These are phyloP conservation scores for Isoetes taiwanensis DNA, from an alignment of 75 land plant genomes.

Conservation along the genomic window DNA sequence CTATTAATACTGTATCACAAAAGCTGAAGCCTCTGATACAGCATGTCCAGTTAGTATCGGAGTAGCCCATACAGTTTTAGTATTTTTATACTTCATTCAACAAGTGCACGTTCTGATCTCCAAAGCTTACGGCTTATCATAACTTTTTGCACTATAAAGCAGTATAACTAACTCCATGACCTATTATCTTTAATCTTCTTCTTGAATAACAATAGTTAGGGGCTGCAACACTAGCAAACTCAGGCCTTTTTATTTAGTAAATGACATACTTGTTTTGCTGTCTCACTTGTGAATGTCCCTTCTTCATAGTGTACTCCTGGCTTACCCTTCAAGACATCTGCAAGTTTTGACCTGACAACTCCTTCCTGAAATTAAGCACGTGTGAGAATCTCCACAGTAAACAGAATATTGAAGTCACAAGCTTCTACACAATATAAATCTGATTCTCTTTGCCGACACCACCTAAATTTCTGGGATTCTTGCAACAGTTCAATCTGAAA, in stretches of 20 bases:
- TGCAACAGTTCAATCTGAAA: too few species aligned
- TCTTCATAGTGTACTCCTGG: slow-evolving; percentile 49
- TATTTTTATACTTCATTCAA: not conserved
- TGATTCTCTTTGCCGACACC: too few species aligned
- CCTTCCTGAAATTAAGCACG: slow-evolving; percentile 68
- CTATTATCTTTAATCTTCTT: not conserved
- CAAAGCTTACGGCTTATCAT: not conserved
- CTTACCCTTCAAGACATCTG: slow-evolving; percentile 35
- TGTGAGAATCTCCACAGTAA: not conserved
- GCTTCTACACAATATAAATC: not conserved
- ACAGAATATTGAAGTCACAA: not conserved
- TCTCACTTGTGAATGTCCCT: slow-evolving; percentile 39
- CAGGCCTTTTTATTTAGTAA: slow-evolving; percentile 13
- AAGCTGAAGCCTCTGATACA: too few species aligned
- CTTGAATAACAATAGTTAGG: not conserved
- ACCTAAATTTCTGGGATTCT: too few species aligned
- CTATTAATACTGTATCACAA: too few species aligned
- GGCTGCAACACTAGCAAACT: too few species aligned
- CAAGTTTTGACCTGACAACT: slow-evolving; percentile 49
- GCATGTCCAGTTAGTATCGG: too few species aligned
- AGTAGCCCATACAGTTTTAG: too few species aligned
- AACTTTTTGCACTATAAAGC: not conserved
- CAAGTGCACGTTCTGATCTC: not conserved
- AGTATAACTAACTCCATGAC: not conserved
- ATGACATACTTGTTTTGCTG: slow-evolving; percentile 35